Evolutionary conservation across 495 filamentous ascomycete species (phyloP).

Genomic region (Mytilinidion resinicola): DNA sequence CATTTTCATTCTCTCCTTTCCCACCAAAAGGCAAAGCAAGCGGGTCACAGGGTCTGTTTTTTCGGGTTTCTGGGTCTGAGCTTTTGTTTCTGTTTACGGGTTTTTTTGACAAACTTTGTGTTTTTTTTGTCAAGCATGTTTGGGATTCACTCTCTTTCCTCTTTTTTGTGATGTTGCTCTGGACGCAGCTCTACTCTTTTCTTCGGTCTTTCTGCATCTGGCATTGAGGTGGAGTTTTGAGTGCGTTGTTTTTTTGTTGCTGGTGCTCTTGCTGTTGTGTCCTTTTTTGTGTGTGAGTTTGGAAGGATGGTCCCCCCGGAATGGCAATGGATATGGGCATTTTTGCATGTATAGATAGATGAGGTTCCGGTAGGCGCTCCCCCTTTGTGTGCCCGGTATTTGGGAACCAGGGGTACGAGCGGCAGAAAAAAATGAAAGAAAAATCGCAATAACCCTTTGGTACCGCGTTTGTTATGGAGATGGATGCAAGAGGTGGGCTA

Average conservation of each 20-base stretch:
- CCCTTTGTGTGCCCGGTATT: too few species aligned
- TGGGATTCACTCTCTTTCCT: neutral
- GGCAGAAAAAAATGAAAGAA: too few species aligned
- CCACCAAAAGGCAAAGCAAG: constrained; percentile 2
- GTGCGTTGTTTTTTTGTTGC: too few species aligned
- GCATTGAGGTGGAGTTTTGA: neutral
- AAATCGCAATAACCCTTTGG: too few species aligned
- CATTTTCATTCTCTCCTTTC: neutral
- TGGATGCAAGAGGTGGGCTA: too few species aligned
- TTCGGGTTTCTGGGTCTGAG: neutral
- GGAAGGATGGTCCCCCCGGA: neutral
- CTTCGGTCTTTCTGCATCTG: neutral
- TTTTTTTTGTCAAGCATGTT: neutral
- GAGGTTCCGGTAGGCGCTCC: neutral
- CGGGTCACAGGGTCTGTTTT: neutral
- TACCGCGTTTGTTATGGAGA: too few species aligned
- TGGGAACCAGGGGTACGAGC: too few species aligned
- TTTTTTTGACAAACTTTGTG: neutral
- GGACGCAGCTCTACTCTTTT: neutral
- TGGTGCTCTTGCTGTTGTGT: neutral
- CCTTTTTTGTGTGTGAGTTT: neutral
- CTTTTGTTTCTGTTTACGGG: neutral
- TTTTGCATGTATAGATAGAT: constrained; percentile 4
- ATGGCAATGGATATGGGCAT: neutral
- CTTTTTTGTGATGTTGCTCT: neutral